Evolutionary conservation across 2,329 filamentous ascomycete genomes (phyloP).

Genomic region (Fusarium robinianum): DNA sequence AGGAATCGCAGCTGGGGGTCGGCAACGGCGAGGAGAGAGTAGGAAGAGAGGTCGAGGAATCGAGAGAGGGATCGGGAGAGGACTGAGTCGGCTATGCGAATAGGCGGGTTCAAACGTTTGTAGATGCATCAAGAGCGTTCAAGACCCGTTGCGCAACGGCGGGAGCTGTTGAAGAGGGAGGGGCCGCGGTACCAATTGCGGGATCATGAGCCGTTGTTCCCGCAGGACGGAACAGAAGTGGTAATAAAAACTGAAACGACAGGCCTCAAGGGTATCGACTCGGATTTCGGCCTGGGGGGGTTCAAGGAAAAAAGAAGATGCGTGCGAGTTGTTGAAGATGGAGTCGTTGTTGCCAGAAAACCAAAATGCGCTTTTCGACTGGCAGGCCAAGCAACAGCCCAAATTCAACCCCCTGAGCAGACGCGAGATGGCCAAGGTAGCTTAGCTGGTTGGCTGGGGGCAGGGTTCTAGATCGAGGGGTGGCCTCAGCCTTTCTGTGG

Average conservation of each 20-base stretch:
- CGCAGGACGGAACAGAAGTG: slow-evolving; percentile 10
- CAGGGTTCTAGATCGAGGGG: slow-evolving; percentile 39
- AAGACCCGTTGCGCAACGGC: slow-evolving; percentile 28
- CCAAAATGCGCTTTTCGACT: slow-evolving; percentile 27
- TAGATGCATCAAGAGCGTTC: slow-evolving; percentile 38
- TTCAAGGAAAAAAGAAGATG: background rate
- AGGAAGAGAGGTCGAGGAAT: slow-evolving; percentile 9
- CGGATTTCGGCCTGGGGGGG: background rate
- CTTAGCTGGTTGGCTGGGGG: slow-evolving; percentile 21
- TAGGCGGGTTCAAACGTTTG: slow-evolving; percentile 18
- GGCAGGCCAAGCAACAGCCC: slow-evolving; percentile 17
- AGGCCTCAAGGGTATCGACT: slow-evolving; percentile 4
- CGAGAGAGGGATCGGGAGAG: slow-evolving; percentile 1
- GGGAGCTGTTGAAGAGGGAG: slow-evolving; percentile 26
- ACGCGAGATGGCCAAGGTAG: slow-evolving; percentile 37
- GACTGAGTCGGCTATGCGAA: slow-evolving; percentile 11
- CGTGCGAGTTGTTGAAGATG: background rate
- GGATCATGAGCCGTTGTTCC: slow-evolving; percentile 34
- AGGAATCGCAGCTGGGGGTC: slow-evolving; percentile 30
- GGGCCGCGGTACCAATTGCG: slow-evolving; percentile 35
- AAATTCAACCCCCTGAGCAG: slow-evolving; percentile 38
- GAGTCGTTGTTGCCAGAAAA: slow-evolving; percentile 26
- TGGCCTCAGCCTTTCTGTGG: slow-evolving; percentile 37
- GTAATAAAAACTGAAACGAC: slow-evolving; percentile 4
- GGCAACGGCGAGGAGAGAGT: slow-evolving; percentile 18